Conservation (phyloP, 768 basidiomycete species). For the Mycena haematopus region DNA sequence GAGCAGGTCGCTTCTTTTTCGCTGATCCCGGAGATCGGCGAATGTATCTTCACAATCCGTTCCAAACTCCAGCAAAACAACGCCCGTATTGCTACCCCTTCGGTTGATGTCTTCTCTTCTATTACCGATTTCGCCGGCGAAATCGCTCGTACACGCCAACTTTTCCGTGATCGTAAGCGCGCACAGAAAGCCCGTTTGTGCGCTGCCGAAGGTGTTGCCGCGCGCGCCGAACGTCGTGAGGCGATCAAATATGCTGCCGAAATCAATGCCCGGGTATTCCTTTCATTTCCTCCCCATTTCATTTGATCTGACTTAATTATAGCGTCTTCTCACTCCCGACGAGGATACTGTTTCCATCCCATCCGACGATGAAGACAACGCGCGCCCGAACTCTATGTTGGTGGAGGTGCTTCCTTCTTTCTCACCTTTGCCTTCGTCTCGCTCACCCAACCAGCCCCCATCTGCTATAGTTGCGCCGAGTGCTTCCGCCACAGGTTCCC, state of each 20-base stretch:
- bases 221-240: not conserved
- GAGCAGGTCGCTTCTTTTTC: conserved; percentile 2
- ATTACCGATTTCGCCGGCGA: conserved; percentile 4
- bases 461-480: not conserved
- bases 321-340: not conserved
- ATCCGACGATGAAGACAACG: not conserved
- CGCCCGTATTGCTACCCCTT: not conserved
- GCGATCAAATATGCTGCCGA: not conserved
- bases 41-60: conserved; percentile 8
- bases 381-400: not conserved
- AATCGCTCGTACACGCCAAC: not conserved
- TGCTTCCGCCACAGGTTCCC: not conserved
- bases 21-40: not conserved
- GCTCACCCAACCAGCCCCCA: not conserved
- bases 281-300: too few relatives aligned
- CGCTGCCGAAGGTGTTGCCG: not conserved
- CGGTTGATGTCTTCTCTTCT: not conserved
- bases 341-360: not conserved
- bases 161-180: conserved; percentile 3
- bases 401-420: not conserved
- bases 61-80: not conserved
- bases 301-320: too few relatives aligned
- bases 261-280: not conserved
- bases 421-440: not conserved
- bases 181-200: not conserved